Evolutionary conservation across 306 rosid genomes (phyloP), one percentile per base, ranked within the genome.

Genomic region (Fragaria ananassa): DNA sequence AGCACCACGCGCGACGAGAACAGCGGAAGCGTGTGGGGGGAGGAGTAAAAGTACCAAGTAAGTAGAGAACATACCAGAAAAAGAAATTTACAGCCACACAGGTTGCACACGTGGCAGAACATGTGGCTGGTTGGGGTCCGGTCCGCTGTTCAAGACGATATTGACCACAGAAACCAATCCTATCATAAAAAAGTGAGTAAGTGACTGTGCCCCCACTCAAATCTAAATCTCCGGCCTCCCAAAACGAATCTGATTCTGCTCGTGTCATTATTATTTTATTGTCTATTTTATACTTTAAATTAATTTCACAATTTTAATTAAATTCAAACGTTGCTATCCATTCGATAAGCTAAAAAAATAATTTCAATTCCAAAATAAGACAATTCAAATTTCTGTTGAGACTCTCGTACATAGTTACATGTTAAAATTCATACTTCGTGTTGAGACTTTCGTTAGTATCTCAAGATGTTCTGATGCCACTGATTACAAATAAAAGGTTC

Each of bases 231-330:
- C 34, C 10, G 9, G 66, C 51, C 66, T 37, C 41, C 37, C 58
- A 35, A 58, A 61, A 34, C 51, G 84, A 76, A 81, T 81, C 69
- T 62, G 80, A 76, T 81, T 70, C 70, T 23, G 17, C 41, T 0
- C 6, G 25, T 51, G 17, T 17, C 56, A 23, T 21, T 61, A 62
- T 29, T 62, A 31, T 62, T 15, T 47, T 41, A 35, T 45, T 17
- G 14, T 3, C 17, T 39, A n/a, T 47, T 41, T n/a, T 49, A 1
- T 42, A 6, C 9, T 42, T 42, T 3, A 42, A 42, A 42, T 42
- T 42, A 1, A 0, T 42, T 42, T 6, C 9, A 0, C 11, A 0
- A 1, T 42, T 8, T 42, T 8, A 42, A 10, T 2, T 39, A 39
- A 39, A 39, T 39, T 39, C 8, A 39, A 6, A 39, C 0, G 7